phyloP scores from a whole-genome alignment of 2,329 filamentous ascomycete species.

The Phyllosticta citriasiana region DNA sequence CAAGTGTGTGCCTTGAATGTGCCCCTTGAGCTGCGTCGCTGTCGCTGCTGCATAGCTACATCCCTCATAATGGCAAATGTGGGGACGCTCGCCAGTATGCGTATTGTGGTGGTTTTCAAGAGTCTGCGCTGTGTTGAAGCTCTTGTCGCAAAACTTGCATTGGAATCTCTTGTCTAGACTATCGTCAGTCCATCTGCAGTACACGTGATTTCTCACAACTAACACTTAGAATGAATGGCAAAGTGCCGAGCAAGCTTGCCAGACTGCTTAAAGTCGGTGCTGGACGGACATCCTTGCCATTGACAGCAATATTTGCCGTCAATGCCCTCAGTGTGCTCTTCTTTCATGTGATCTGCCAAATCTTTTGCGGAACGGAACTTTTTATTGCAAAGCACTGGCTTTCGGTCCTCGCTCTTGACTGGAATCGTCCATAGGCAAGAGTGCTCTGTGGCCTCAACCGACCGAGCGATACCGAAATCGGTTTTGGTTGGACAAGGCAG shows the following conservation, averaged over 20 bases:
- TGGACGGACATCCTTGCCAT: slow-evolving; percentile 26
- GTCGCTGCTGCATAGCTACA: slow-evolving; percentile 30
- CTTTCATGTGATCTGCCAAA: slow-evolving; percentile 10
- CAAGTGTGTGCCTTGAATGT: slow-evolving; percentile 27
- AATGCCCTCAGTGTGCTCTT: slow-evolving; percentile 4
- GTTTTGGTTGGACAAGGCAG: neutral
- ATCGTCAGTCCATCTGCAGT: neutral
- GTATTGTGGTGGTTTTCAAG: slow-evolving; percentile 31
- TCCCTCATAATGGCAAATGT: slow-evolving; percentile 21
- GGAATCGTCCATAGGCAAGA: slow-evolving; percentile 1
- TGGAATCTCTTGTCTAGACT: slow-evolving; percentile 23
- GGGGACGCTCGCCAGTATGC: slow-evolving; percentile 27
- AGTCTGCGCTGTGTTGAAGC: slow-evolving; percentile 31
- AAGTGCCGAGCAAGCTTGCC: slow-evolving; percentile 29
- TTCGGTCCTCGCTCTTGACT: neutral
- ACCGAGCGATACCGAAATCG: neutral
- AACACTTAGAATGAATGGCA: slow-evolving; percentile 25
- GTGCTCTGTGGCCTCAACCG: neutral
- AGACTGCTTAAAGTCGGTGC: slow-evolving; percentile 30
- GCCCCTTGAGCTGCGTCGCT: slow-evolving; percentile 24
- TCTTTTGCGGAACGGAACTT: slow-evolving; percentile 5
- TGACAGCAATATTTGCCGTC: slow-evolving; percentile 13
- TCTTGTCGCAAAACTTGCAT: slow-evolving; percentile 28
- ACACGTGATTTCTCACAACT: neutral
- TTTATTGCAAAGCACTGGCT: slow-evolving; percentile 6